phyloP scores from a whole-genome alignment of 2,329 filamentous ascomycete species.

The Chaetoscypha palmicola region DNA sequence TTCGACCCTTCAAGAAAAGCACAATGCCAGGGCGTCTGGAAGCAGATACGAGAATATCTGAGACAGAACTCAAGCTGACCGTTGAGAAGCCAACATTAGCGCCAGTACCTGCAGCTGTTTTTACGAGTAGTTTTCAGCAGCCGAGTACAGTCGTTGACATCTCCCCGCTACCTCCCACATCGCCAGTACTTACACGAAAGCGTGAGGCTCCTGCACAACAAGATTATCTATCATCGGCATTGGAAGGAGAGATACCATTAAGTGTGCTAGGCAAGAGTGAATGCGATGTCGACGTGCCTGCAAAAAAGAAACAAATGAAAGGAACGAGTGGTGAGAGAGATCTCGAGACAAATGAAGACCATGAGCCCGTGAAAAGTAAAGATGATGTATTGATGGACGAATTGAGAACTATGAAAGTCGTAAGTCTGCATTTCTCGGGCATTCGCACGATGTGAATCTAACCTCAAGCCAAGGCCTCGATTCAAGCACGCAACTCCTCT shows the following conservation, averaged over 20 bases:
- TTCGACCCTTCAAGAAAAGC: too few species aligned
- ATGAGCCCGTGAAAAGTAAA: background rate
- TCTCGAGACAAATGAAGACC: background rate
- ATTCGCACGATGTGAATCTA: too few species aligned
- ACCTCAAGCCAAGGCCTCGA: too few species aligned
- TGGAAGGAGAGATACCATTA: background rate
- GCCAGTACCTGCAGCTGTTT: background rate
- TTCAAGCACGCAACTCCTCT: conserved; percentile 39
- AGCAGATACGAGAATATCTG: background rate
- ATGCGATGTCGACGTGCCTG: too few species aligned
- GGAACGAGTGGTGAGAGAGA: background rate
- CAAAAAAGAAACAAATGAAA: background rate
- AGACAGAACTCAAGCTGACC: background rate
- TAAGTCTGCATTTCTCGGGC: conserved; percentile 13
- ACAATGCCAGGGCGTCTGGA: too few species aligned
- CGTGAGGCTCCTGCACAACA: background rate
- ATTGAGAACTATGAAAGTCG: conserved; percentile 28
- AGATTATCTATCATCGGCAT: background rate
- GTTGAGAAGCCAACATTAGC: too few species aligned
- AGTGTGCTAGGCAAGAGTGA: background rate
- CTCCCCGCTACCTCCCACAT: background rate
- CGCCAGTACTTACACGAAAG: background rate
- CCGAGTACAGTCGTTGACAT: conserved; percentile 10
- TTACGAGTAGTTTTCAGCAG: conserved; percentile 7
- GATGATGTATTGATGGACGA: conserved; percentile 24